These are phyloP conservation scores for Volvox reticuliferus DNA, from an alignment of 139 green algal genomes.

Conservation along the genomic window DNA sequence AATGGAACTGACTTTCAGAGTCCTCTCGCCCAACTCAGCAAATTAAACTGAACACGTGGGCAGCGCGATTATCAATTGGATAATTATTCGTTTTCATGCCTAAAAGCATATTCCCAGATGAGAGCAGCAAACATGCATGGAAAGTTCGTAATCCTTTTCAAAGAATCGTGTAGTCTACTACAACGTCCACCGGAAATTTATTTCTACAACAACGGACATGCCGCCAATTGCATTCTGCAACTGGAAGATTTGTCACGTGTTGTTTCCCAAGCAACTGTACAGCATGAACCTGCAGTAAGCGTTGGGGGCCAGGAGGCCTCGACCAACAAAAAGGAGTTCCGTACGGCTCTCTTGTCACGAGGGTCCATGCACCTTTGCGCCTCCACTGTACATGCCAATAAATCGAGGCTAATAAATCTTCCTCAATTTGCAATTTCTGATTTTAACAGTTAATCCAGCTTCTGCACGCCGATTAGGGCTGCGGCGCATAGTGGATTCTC, in stretches of 20 bases:
- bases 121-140: neutral
- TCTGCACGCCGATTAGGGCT: too few relatives aligned
- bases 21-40: too few relatives aligned
- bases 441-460: neutral
- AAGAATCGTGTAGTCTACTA: neutral
- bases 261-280: neutral
- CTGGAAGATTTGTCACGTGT: neutral
- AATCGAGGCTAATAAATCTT: neutral
- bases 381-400: neutral
- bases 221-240: neutral
- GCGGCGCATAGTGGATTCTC: too few relatives aligned
- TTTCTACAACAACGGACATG: neutral
- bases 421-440: neutral
- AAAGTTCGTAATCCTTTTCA: too few relatives aligned
- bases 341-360: constrained; percentile 10
- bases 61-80: too few relatives aligned
- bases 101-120: too few relatives aligned
- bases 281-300: neutral
- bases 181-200: neutral
- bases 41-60: too few relatives aligned
- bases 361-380: constrained; percentile 1
- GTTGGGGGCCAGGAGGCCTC: neutral
- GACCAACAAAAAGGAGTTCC: neutral
- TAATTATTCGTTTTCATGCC: too few relatives aligned
- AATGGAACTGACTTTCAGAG: too few relatives aligned